Base-by-base conservation (phyloP, 169 alveolate species). In the Plasmodium yoelii region DNA sequence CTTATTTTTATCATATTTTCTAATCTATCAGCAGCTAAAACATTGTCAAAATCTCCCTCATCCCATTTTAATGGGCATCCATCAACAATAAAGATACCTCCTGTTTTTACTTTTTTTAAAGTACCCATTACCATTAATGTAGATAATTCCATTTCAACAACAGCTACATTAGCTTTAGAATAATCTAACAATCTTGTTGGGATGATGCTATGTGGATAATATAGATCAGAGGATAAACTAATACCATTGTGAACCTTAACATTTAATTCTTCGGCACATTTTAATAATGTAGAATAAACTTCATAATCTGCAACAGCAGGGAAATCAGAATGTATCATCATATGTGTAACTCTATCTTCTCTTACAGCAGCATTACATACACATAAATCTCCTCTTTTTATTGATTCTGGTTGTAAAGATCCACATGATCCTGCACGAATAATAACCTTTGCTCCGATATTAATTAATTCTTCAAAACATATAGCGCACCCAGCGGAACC, bases 231-330 rank as follows among this genome's bases (percentile, higher is more conserved):
- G 1, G 92, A 74, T 15, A 87, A 57, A 51, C 84, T 73, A 69
- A 87, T 87, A 24, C 88, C 92, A 51, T 39, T 74, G 3, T 34
- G 63, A 26, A 72, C 88, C 19, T 61, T 75, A 2, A 65, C 84
- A 8, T 87, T 44, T 7, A 74, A 84, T 64, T 73, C 88, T 18
- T 73, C 44, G 9, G 93, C 93, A 13, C 74, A 51, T 60, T 88
- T 72, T 18, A 64, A 49, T 67, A 88, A 51, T 0, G 86, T 65
- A 47, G 13, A 74, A 28, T 72, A 88, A 3, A 88, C 88, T 22
- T 80, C 93, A 39, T n/a, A 84, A 64, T 88, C 93, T 13, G 73
- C 88, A 6, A 88, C 93, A 8, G 93, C 93, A 46, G 93, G 93
- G 56, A 74, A 88, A 12, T 84, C 93, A 12, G 87, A 18, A 46